Evolutionary conservation across 306 rosid species (phyloP).

Genomic region (Dalbergia cultrata): DNA sequence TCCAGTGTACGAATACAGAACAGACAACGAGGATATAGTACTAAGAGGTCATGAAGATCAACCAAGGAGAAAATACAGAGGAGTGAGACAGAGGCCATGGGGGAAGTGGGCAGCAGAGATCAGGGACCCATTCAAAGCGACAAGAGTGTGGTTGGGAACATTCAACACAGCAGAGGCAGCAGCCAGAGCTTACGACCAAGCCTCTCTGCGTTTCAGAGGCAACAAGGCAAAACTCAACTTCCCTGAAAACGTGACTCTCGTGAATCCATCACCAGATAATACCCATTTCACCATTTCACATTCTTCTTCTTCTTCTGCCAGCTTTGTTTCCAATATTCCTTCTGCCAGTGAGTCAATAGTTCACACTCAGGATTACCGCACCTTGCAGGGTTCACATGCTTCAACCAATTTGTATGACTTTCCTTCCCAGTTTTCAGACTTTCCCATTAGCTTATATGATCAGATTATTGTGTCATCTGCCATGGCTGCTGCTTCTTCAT

Average conservation of each 20-base stretch:
- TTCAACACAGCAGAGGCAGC: conserved; percentile 66
- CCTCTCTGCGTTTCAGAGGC: conserved; percentile 70
- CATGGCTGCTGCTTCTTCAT: conserved; percentile 44
- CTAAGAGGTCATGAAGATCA: conserved; percentile 21
- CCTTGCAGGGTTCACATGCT: conserved; percentile 29
- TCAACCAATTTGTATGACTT: conserved; percentile 3
- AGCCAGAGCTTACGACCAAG: conserved; percentile 70
- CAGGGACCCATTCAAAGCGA: conserved; percentile 67
- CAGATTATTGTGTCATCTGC: conserved; percentile 44
- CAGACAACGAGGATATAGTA: neutral
- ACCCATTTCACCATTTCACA: conserved; percentile 34
- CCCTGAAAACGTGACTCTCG: conserved; percentile 68
- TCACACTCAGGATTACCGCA: conserved; percentile 44
- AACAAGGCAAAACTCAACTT: conserved; percentile 76
- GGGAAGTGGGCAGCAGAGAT: conserved; percentile 84
- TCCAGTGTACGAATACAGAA: conserved; percentile 54
- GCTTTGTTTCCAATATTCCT: conserved; percentile 46
- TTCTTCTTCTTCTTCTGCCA: conserved; percentile 21
- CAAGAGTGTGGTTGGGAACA: conserved; percentile 78
- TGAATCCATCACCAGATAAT: conserved; percentile 3
- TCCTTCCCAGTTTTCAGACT: conserved; percentile 2
- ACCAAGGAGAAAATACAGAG: conserved; percentile 66
- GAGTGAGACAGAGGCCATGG: conserved; percentile 84
- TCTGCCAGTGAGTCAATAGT: conserved; percentile 51
- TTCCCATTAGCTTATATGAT: conserved; percentile 35